Percentiles rank a stretch among this genome's conserved stretches.
Conservation (phyloP, 768 basidiomycete genomes). For the Boletus pseudopeckii region DNA sequence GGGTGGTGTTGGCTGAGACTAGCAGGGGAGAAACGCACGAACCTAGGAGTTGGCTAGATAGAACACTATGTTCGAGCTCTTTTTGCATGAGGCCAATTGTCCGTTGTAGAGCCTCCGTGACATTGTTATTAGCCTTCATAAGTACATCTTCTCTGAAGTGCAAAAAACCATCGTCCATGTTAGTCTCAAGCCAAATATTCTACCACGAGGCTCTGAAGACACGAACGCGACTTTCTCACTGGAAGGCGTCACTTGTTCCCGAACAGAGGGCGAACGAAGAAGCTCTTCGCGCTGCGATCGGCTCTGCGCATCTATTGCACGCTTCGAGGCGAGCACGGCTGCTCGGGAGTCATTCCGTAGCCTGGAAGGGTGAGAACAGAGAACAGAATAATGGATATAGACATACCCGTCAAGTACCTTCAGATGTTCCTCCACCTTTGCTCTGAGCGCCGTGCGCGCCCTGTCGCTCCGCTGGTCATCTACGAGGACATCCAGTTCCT, state of each 20-base stretch:
- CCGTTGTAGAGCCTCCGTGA: slow-evolving; percentile 83
- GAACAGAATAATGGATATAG: background rate
- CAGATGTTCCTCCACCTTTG: slow-evolving; percentile 48
- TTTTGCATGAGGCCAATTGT: slow-evolving; percentile 86
- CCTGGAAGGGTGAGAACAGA: slow-evolving; percentile 33
- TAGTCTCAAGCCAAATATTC: background rate
- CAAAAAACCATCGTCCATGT: background rate
- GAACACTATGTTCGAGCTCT: slow-evolving; percentile 86
- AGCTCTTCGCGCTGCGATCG: slow-evolving; percentile 68
- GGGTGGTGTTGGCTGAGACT: background rate
- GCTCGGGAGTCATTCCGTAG: slow-evolving; percentile 60
- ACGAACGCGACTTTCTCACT: slow-evolving; percentile 66
- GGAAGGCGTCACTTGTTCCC: slow-evolving; percentile 39
- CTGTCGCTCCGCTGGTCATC: slow-evolving; percentile 68
- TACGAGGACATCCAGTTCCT: slow-evolving; percentile 67
- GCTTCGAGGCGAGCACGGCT: slow-evolving; percentile 73
- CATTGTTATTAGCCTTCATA: slow-evolving; percentile 85
- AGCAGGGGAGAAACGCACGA: slow-evolving; percentile 9
- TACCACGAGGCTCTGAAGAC: background rate
- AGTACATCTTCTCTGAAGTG: slow-evolving; percentile 71
- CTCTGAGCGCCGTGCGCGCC: slow-evolving; percentile 45
- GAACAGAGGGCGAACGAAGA: slow-evolving; percentile 47
- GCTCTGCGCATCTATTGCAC: slow-evolving; percentile 59
- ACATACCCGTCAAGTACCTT: slow-evolving; percentile 50
- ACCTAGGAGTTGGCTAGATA: slow-evolving; percentile 86